Evolutionary conservation across 2,329 filamentous ascomycete species (phyloP).

Genomic region (Sarocladium brachiariae): DNA sequence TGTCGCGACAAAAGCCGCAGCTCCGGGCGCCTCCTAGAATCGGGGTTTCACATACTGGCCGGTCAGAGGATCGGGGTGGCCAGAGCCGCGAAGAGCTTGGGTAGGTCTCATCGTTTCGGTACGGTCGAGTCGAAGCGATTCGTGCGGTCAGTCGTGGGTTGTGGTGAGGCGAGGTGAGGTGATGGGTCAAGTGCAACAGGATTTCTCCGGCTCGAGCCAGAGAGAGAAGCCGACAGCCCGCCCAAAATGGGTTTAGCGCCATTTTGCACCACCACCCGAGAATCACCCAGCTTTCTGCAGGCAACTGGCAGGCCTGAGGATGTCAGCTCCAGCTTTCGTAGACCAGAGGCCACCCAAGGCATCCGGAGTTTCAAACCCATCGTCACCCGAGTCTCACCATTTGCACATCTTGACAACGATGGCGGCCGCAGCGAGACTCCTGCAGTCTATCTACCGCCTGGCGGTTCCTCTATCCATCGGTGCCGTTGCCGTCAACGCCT

Average conservation of each 20-base stretch:
- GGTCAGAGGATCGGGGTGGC: slow-evolving; percentile 15
- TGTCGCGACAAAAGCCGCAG: slow-evolving; percentile 9
- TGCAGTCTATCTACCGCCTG: slow-evolving; percentile 57
- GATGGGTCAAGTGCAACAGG: slow-evolving; percentile 11
- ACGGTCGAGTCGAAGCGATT: slow-evolving; percentile 10
- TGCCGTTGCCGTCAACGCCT: slow-evolving; percentile 62
- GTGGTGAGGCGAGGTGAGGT: not conserved
- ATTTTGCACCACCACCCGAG: slow-evolving; percentile 7
- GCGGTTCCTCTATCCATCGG: slow-evolving; percentile 69
- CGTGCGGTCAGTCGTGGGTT: not conserved
- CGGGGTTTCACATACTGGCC: slow-evolving; percentile 3
- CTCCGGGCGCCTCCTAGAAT: not conserved
- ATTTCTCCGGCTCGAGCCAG: slow-evolving; percentile 2
- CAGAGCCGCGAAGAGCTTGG: slow-evolving; percentile 30
- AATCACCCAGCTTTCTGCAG: not conserved
- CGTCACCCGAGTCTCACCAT: not conserved
- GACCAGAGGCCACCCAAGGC: not conserved
- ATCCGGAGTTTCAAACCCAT: slow-evolving; percentile 9
- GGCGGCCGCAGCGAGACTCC: slow-evolving; percentile 48
- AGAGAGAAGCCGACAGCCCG: slow-evolving; percentile 26
- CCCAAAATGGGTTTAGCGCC: slow-evolving; percentile 27
- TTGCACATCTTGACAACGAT: slow-evolving; percentile 28
- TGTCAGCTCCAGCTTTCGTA: slow-evolving; percentile 7
- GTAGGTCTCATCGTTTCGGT: slow-evolving; percentile 38
- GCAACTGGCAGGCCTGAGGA: not conserved